A percentile compares a stretch with the other conserved stretches of the same genome.
These are phyloP conservation scores for Quercus suber DNA, from an alignment of 306 rosid genomes.

Conservation along the genomic window DNA sequence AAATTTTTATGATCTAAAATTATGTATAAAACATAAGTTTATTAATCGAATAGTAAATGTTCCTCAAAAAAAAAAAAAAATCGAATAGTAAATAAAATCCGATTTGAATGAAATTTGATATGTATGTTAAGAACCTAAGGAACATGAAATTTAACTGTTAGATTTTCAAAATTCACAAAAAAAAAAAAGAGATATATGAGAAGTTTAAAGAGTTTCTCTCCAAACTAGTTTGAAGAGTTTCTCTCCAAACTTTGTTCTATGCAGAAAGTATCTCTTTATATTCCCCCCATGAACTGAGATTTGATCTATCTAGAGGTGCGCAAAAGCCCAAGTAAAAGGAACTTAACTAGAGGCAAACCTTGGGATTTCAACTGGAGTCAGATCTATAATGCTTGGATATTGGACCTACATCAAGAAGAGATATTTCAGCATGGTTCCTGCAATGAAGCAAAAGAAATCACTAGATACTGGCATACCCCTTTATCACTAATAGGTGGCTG, in stretches of 20 bases:
- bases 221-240: too few species aligned
- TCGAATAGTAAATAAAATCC: too few species aligned
- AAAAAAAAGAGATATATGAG: too few species aligned
- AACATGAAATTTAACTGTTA: too few species aligned
- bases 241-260: background rate
- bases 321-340: conserved; percentile 10
- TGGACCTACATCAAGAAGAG: conserved; percentile 60
- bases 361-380: conserved; percentile 65
- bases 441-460: conserved; percentile 18
- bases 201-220: too few species aligned
- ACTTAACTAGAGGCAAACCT: conserved; percentile 48
- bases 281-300: background rate
- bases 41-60: too few species aligned
- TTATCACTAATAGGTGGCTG: conserved; percentile 60
- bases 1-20: too few species aligned
- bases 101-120: too few species aligned
- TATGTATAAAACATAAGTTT: too few species aligned
- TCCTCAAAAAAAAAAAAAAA: too few species aligned
- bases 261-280: background rate
- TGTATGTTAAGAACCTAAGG: too few species aligned
- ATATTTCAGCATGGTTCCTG: conserved; percentile 38
- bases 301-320: conserved; percentile 9
- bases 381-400: conserved; percentile 78
- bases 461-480: conserved; percentile 57
- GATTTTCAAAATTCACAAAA: too few species aligned